Evolutionary conservation across 2,329 filamentous ascomycete species (phyloP), one percentile per base, ranked within the genome.

Genomic region (Coleophoma eucalyptorum): DNA sequence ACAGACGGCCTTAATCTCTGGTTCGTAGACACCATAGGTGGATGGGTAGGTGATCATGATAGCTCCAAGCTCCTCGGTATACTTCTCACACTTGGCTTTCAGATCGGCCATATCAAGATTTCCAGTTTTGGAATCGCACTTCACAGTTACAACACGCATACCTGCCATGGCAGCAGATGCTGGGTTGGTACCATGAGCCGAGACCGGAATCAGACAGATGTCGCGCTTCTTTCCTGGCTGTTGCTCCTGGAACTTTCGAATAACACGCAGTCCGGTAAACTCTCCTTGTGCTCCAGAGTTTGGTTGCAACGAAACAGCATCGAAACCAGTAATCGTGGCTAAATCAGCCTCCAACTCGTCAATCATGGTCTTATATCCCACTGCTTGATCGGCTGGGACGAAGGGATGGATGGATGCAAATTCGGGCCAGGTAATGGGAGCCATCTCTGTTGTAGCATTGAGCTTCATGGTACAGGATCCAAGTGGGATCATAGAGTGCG

Each of bases 391-490:
- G 0, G 73, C 62, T 0, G 87, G 87, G 35, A 85, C 81, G 63
- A 91, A 90, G 0, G 93, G 93, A 71, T 97, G 93, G 33, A 96
- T 77, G 54, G 86, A 83, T 40, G 88, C 80, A 63, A 92, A 90
- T 46, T 86, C 82, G 1, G 85, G 83, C 71, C 84, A 86, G 1
- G 89, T 89, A 50, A 97, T 79, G 7, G 92, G 87, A 15, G 89
- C 80, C 93, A 97, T 97, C 73, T 97, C 90, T 0, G 89, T 89
- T 3, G 92, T 94, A 40, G 88, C 89, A 68, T 97, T 97, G 48
- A 97, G 83, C 77, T 97, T 97, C 93, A 97, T 97, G 13, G 93
- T 97, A 76, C 93, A 97, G 1, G 93, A 97, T 18, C 93, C 93
- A 1, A 97, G 81, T 2, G 93, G 91, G 54, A 97, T 97, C 93